Base-by-base conservation (phyloP, 345 rosid genomes). In the Dimocarpus longan region DNA sequence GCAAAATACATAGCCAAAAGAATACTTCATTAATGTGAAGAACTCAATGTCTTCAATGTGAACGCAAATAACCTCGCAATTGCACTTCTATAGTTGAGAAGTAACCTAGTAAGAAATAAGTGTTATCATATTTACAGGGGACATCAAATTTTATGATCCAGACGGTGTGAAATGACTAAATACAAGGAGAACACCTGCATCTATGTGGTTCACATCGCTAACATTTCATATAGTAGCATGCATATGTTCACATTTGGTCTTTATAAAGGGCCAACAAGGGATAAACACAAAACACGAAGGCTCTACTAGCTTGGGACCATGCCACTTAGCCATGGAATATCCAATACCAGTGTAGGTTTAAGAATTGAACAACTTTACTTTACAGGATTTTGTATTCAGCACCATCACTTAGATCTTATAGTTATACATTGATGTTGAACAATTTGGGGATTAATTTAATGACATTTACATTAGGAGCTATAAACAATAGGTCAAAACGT, bases 211-310 rank as follows among this genome's bases (percentile, higher is more conserved):
- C 0, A 5, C 16, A 11, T 50, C 56, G 56, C 13, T 1, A 13
- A 10, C 75, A 72, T 72, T 71, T 32, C 46, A 72, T 7, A 21
- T 18, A 19, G 75, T 10, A 32, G 65, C 48, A 56, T 56, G 24
- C 24, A 19, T 19, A 19, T 54, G 26, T 2, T 39, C 42, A 54
- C 19, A 5, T 37, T 71, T 56, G 44, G 5, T 56, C 32, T 21
- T 9, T 54, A 22, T 18, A 54, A 56, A 10, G 16, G 26, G 9
- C 15, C 5, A 50, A 50, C 56, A 15, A 24, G 12, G 13, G 9
- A 40, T 46, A 32, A 24, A 26, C 60, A 70, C 39, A 48, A 24
- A 1, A 46, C 2, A 4, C 5, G 9, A 22, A 70, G 59, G 73
- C 59, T 69, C 39, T 21, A 68, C 73, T 22, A 19, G 40, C 57